A percentile compares a stretch with the other conserved stretches of the same genome.
Evolutionary conservation across 345 rosid genomes (phyloP).

Genomic region (Rhodomyrtus tomentosa): DNA sequence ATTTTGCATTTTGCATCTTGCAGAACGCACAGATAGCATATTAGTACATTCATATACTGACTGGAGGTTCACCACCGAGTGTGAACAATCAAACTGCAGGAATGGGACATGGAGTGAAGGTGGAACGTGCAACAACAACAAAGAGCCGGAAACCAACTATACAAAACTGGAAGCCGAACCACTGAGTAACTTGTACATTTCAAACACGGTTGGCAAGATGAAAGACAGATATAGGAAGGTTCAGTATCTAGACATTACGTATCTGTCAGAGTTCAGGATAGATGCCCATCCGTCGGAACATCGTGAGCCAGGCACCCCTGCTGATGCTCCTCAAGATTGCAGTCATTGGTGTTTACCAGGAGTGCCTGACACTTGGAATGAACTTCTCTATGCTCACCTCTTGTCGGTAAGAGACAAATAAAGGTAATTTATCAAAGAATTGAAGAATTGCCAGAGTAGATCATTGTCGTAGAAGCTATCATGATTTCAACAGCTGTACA

Average conservation of each 20-base stretch:
- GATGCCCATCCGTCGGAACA: conserved; percentile 54
- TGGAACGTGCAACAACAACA: not conserved
- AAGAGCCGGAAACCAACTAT: not conserved
- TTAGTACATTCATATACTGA: not conserved
- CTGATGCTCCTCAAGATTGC: conserved; percentile 69
- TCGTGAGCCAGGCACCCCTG: conserved; percentile 43
- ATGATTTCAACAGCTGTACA: not conserved
- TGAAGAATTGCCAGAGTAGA: not conserved
- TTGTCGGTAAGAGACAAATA: conserved; percentile 35
- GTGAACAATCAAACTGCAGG: conserved; percentile 3
- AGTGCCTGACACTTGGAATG: conserved; percentile 73
- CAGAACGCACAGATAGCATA: not conserved
- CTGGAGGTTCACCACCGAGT: not conserved
- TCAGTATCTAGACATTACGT: not conserved
- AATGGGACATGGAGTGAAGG: not conserved
- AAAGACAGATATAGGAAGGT: not conserved
- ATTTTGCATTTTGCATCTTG: not conserved
- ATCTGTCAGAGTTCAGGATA: not conserved
- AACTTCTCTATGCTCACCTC: conserved; percentile 57
- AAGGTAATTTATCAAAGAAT: conserved; percentile 2
- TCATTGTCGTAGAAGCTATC: not conserved
- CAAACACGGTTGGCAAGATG: not conserved
- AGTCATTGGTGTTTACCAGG: conserved; percentile 87
- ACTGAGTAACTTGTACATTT: not conserved
- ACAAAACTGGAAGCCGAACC: not conserved